Base-by-base conservation (phyloP, 2,329 filamentous ascomycete species). In the Leptographium procerum region DNA sequence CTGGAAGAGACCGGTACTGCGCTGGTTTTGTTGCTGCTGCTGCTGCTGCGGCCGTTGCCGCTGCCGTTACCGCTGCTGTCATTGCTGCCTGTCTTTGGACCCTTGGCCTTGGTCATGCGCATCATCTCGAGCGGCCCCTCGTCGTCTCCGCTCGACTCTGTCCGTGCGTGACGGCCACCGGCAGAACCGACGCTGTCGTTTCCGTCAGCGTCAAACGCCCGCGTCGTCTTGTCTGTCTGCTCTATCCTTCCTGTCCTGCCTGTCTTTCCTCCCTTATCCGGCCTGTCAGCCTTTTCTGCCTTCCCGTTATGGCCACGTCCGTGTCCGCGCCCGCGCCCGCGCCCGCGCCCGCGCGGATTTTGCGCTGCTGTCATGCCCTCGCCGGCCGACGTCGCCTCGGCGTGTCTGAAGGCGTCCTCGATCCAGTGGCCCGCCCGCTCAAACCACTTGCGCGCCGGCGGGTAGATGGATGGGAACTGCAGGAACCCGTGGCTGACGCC, bases 401-500 rank as follows among this genome's bases (percentile, higher is more conserved):
- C 82, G 40, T 71, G 76, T 58, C 72, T 72, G 55, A 96, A 92
- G 0, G 91, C 79, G 31, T 91, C 85, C 52, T 86, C 79, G 64
- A 96, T 91, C 92, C 92, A 97, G 19, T 78, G 74, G 0, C 84
- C 86, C 62, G 88, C 89, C 36, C 87, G 82, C 63, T 87, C 83
- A 65, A 97, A 88, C 67, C 95, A 86, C 66, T 86, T 87, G 89
- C 91, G 95, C 1, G 89, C 91, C 10, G 94, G 89, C 0, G 91
- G 91, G 65, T 95, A 99, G 4, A 96, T 77, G 1, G 83, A 79
- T 0, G 90, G 89, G 68, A 99, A 96, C 68, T 96, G 91, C 65
- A 96, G 73, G 71, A 99, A 99, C 1, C 94, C 94, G 67, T 99
- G 94, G 4, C 86, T 91, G 54, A 96, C 89, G 0, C 92, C 91